Percentiles rank a stretch among this genome's conserved stretches.
Evolutionary conservation across 2,329 filamentous ascomycete species (phyloP).

Genomic region (Sarocladiaceae sp.): DNA sequence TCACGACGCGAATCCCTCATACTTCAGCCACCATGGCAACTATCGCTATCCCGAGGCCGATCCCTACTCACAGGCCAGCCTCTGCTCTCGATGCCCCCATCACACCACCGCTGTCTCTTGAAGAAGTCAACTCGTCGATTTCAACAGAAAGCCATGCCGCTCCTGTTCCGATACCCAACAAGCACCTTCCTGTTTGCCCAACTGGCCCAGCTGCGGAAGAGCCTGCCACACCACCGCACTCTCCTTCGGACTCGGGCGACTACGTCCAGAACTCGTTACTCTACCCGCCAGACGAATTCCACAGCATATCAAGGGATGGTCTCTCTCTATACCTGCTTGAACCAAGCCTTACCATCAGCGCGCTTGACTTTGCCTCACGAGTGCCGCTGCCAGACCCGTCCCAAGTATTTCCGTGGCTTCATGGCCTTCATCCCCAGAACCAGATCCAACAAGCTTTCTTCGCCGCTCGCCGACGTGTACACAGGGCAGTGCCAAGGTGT

Average conservation of each 20-base stretch:
- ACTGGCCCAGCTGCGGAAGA: constrained; percentile 58
- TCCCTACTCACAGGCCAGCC: constrained; percentile 37
- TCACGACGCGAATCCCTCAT: no score
- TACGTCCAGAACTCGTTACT: constrained; percentile 62
- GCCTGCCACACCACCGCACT: constrained; percentile 58
- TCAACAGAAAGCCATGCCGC: constrained; percentile 17
- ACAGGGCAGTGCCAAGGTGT: constrained; percentile 63
- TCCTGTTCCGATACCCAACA: constrained; percentile 64
- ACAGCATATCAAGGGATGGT: constrained; percentile 31
- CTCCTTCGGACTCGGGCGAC: constrained; percentile 51
- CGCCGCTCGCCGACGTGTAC: constrained; percentile 63
- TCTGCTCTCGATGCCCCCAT: constrained; percentile 32
- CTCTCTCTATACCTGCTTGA: constrained; percentile 63
- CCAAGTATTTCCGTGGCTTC: constrained; percentile 93
- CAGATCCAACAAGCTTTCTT: constrained; percentile 88
- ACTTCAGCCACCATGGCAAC: constrained; percentile 45
- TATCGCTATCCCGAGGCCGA: constrained; percentile 44
- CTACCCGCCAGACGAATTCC: constrained; percentile 63
- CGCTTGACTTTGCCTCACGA: constrained; percentile 67
- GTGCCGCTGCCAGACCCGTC: constrained; percentile 79
- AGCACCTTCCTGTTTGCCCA: constrained; percentile 85
- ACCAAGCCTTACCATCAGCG: constrained; percentile 60
- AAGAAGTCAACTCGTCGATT: constrained; percentile 18
- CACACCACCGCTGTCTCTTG: constrained; percentile 35
- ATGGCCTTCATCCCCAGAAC: constrained; percentile 85